phyloP scores from a whole-genome alignment of 306 rosid genomes.

The Acacia confusa region DNA sequence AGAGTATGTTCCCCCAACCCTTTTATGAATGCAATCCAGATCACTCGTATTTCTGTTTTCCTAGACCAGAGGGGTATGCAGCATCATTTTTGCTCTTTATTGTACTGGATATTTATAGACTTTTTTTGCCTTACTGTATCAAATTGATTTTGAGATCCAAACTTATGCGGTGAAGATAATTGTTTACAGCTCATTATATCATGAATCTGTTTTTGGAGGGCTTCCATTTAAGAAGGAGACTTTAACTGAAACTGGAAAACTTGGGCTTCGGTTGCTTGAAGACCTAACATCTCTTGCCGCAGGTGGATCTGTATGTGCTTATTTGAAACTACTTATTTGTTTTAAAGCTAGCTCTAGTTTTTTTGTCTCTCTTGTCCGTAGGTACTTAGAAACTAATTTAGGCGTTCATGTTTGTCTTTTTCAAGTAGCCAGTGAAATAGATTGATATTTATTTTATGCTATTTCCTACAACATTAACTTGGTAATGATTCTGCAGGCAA shows the following conservation, averaged over 20 bases:
- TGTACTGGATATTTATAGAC: neutral
- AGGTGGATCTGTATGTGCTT: slow-evolving; percentile 99
- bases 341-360: slow-evolving; percentile 22
- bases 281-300: slow-evolving; percentile 99
- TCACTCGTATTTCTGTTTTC: slow-evolving; percentile 32
- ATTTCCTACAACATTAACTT: slow-evolving; percentile 33
- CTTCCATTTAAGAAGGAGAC: slow-evolving; percentile 62
- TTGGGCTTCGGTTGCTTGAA: slow-evolving; percentile 93
- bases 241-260: slow-evolving; percentile 77
- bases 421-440: slow-evolving; percentile 21
- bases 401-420: slow-evolving; percentile 17
- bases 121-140: slow-evolving; percentile 30
- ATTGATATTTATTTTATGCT: slow-evolving; percentile 22
- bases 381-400: slow-evolving; percentile 23
- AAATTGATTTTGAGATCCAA: slow-evolving; percentile 16
- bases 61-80: neutral
- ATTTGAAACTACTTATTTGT: slow-evolving; percentile 45
- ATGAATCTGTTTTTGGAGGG: slow-evolving; percentile 60
- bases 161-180: slow-evolving; percentile 31
- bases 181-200: slow-evolving; percentile 64
- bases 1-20: slow-evolving; percentile 52
- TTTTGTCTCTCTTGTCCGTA: slow-evolving; percentile 24
- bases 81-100: slow-evolving; percentile 11
- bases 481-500: slow-evolving; percentile 61
- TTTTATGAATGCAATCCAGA: slow-evolving; percentile 11